These are phyloP conservation scores for Saccharomyces hybrid DNA, from an alignment of 1,139 yeast species.

Conservation along the genomic window DNA sequence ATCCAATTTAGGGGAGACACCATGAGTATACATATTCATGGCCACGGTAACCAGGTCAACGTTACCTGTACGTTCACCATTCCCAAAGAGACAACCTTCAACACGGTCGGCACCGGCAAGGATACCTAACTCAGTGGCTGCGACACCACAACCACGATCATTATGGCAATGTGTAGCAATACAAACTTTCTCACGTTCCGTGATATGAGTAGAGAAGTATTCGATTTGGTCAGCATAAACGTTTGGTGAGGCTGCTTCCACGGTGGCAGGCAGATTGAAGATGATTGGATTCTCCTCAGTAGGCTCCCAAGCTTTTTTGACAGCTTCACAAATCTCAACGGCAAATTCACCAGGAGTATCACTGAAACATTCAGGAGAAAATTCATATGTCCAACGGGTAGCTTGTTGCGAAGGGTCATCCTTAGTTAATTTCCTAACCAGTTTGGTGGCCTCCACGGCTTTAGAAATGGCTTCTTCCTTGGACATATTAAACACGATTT, in stretches of 20 bases:
- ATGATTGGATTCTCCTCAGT: conserved; percentile 75
- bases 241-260: conserved; percentile 90
- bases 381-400: conserved; percentile 85
- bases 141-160: conserved; percentile 97
- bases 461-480: conserved; percentile 69
- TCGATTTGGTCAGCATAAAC: conserved; percentile 96
- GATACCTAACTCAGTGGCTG: conserved; percentile 93
- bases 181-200: conserved; percentile 78
- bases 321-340: conserved; percentile 88
- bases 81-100: conserved; percentile 95
- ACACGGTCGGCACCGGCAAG: conserved; percentile 97
- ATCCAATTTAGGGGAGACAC: conserved; percentile 78
- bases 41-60: conserved; percentile 93
- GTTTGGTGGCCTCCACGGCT: conserved; percentile 76
- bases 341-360: conserved; percentile 85
- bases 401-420: conserved; percentile 68
- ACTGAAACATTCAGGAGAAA: conserved; percentile 91
- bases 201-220: conserved; percentile 69
- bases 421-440: conserved; percentile 78
- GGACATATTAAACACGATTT: conserved; percentile 82
- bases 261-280: conserved; percentile 97
- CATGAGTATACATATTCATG: conserved; percentile 89
- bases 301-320: conserved; percentile 89
- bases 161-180: conserved; percentile 93
- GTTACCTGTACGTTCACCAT: conserved; percentile 98